Evolutionary conservation across 2,329 filamentous ascomycete species (phyloP), one percentile per base, ranked within the genome.

Genomic region (Drechslerella dactyloides): DNA sequence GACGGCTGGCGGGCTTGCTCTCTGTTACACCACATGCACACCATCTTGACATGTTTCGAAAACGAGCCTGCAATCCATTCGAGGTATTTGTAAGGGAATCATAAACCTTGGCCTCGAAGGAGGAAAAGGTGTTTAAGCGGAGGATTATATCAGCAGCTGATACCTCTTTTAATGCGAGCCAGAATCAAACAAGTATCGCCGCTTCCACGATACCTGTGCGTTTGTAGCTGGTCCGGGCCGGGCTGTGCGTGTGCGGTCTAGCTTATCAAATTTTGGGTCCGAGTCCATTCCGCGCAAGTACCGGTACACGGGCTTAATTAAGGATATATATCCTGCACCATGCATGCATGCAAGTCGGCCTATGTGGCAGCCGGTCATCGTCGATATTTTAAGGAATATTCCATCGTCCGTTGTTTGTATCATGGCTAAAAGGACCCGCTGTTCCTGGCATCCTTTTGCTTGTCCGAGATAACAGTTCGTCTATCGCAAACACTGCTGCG

Each of bases 401-500:
- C 59, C 50, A 70, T 70, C 66, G 55, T 70, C 51, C 30, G 64
- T 53, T 53, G 27, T 4, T 33, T 33, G 27, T 3, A 17, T 53
- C 15, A 53, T 30, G 68, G 68, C 68, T 65, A 72, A 72, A 48
- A 72, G 52, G 23, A 56, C n/a, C 44, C 44, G 27, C 30, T 35
- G 60, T 65, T 55, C 55, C 65, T 62, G 65, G 42, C 27, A 33
- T 33, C 27, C 27, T 33, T n/a, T 33, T 33, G 8, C 40, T 62
- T 35, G 53, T 54, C 40, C 53, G 44, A 58, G 52, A 63, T 63
- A 53, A 48, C 60, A 69, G 2, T 40, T 70, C 59, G 66, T 72
- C 55, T 65, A 72, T 72, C 60, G 68, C 50, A 72, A 56, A 72
- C 50, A 60, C 35, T 42, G 15, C 60, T 72, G 68, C 60, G 68